Evolutionary conservation across 768 basidiomycete genomes (phyloP), one percentile per base, ranked within the genome.

Genomic region (Glaciozyma antarctica): DNA sequence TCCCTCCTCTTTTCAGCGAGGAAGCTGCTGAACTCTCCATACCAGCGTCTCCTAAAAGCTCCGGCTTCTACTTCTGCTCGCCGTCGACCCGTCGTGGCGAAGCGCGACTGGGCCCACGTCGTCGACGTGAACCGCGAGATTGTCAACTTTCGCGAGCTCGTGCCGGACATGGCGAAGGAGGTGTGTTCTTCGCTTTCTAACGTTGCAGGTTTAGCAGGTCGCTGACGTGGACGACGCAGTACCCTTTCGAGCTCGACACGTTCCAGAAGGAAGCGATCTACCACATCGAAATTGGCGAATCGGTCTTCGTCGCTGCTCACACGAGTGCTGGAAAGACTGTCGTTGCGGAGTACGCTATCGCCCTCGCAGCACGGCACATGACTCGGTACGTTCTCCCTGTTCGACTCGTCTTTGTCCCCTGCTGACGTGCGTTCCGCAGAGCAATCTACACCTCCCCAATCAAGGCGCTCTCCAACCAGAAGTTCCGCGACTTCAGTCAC

Each of bases 311-410:
- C n/a, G 95, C 95, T 19, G 95, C 95, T 8, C 95, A 99, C 78
- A 99, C 95, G 5, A 93, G 90, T n/a, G 95, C 95, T 21, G 95
- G 95, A 43, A 99, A 99, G 78, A 99, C 95, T 2, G 95, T 98
- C 22, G 95, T 99, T 12, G 95, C 95, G 0, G 95, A 99, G 75
- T 99, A 98, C 76, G 95, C 95, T 2, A 98, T 99, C 72, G 89
- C 93, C 7, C 81, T 99, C 13, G 94, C 95, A 7, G 88, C 86
- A 70, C 93, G 92, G 74, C 95, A 99, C 78, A 95, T 99, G 92
- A 99, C 95, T n/a, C 83, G 91, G 93, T 91, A 67, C 72, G 77
- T 69, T 57, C 44, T 21, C 28, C 43, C 38, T 32, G 13, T n/a
- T n/a, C n/a, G n/a, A n/a, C n/a, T n/a, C 47, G 28, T 32, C 19